Evolutionary conservation across 2,329 filamentous ascomycete genomes (phyloP).

Genomic region (Botrytis fabae): DNA sequence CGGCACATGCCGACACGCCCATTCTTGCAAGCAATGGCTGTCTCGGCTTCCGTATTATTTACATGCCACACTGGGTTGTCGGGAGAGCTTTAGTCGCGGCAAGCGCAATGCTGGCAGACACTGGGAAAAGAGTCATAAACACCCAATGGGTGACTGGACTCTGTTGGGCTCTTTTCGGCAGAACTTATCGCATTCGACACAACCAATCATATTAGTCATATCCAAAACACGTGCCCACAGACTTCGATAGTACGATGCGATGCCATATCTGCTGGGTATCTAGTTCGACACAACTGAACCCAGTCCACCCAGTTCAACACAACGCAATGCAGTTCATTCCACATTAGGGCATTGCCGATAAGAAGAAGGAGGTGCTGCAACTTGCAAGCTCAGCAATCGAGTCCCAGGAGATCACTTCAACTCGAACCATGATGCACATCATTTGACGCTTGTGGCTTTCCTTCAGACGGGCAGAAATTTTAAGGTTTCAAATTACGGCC

Average conservation of each 20-base stretch:
- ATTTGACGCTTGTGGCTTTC: neutral
- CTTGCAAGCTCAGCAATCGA: neutral
- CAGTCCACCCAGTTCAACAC: neutral
- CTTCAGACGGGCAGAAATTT: neutral
- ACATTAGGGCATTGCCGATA: constrained; percentile 1
- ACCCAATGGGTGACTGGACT: neutral
- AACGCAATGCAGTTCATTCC: neutral
- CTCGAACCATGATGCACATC: neutral
- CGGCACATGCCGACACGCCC: neutral
- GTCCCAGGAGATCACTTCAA: neutral
- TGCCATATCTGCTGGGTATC: neutral
- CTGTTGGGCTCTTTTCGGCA: neutral
- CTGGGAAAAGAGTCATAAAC: neutral
- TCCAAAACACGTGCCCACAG: neutral
- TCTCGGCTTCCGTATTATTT: neutral
- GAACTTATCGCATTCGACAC: neutral
- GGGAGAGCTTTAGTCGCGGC: neutral
- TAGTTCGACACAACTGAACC: neutral
- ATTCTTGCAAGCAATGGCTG: no score
- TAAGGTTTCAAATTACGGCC: neutral
- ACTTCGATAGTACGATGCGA: neutral
- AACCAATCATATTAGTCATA: neutral
- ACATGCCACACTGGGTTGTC: neutral
- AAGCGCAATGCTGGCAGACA: neutral
- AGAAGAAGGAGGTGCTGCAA: neutral